These are phyloP conservation scores for Auricularia cornea DNA, from an alignment of 768 basidiomycete genomes.

Conservation along the genomic window DNA sequence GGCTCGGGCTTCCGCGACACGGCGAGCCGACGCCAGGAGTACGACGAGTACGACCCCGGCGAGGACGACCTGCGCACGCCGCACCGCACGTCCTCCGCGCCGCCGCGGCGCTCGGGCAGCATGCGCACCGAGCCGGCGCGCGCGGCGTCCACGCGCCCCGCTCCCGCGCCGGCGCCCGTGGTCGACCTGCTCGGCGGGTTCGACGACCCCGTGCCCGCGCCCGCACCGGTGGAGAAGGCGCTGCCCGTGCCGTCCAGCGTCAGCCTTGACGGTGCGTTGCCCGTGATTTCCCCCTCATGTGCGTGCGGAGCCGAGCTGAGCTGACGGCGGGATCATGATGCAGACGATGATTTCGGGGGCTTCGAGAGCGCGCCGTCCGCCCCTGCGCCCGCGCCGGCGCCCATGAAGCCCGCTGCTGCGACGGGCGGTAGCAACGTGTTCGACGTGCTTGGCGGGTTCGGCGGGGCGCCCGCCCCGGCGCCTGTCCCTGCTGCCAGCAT, in stretches of 20 bases:
- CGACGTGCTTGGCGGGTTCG: slow-evolving; percentile 10
- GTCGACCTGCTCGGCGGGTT: slow-evolving; percentile 76
- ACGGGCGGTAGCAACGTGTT: slow-evolving; percentile 7
- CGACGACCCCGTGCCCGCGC: slow-evolving; percentile 39
- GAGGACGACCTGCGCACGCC: slow-evolving; percentile 58
- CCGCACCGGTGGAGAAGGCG: slow-evolving; percentile 40
- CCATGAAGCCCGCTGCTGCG: slow-evolving; percentile 5
- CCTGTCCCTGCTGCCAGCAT: slow-evolving; percentile 8
- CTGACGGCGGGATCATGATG: too few species aligned
- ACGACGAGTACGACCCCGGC: slow-evolving; percentile 95
- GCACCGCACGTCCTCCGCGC: slow-evolving; percentile 15
- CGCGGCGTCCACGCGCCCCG: slow-evolving; percentile 10
- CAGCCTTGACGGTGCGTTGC: slow-evolving; percentile 18
- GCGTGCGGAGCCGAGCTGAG: too few species aligned
- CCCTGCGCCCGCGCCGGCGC: slow-evolving; percentile 14
- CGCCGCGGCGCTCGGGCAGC: slow-evolving; percentile 25
- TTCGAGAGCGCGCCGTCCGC: slow-evolving; percentile 2
- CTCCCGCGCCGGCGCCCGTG: slow-evolving; percentile 17
- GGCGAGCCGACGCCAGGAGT: slow-evolving; percentile 42
- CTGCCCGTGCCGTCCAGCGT: slow-evolving; percentile 32
- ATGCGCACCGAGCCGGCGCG: slow-evolving; percentile 30
- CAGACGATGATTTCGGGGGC: slow-evolving; percentile 55
- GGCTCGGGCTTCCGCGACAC: slow-evolving; percentile 55
- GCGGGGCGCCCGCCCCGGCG: slow-evolving; percentile 2
- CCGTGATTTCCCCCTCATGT: too few species aligned